Evolutionary conservation across 2,329 filamentous ascomycete species (phyloP).

Genomic region (Arthrocladium fulminans): DNA sequence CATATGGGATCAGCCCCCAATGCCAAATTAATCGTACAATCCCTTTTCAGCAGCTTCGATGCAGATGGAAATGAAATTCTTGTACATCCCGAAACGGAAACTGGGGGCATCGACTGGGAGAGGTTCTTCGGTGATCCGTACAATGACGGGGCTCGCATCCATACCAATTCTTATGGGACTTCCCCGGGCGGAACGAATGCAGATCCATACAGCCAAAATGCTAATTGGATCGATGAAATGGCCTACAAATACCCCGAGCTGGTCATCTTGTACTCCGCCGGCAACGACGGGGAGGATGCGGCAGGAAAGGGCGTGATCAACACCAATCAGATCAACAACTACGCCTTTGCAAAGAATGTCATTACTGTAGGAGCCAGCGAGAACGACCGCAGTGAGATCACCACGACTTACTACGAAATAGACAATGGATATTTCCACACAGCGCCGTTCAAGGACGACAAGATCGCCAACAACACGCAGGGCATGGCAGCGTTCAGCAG

Average conservation of each 20-base stretch:
- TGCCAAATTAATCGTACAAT: too few species aligned
- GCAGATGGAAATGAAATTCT: too few species aligned
- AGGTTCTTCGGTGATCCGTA: conserved; percentile 19
- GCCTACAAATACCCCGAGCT: conserved; percentile 21
- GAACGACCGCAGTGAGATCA: conserved; percentile 13
- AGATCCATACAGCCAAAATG: conserved; percentile 12
- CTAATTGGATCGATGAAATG: conserved; percentile 20
- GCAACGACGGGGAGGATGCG: conserved; percentile 21
- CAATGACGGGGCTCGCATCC: conserved; percentile 16
- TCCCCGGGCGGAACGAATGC: not conserved
- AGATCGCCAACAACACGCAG: conserved; percentile 1
- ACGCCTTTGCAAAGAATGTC: conserved; percentile 22
- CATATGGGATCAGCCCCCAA: too few species aligned
- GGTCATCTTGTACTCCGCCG: conserved; percentile 22
- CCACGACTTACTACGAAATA: not conserved
- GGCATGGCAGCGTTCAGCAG: conserved; percentile 20
- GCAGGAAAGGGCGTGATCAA: conserved; percentile 19
- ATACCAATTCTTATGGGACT: conserved; percentile 23
- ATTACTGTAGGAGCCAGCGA: conserved; percentile 24
- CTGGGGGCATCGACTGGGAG: too few species aligned
- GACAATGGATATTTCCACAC: not conserved
- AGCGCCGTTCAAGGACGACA: not conserved
- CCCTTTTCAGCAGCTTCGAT: too few species aligned
- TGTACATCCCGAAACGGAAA: too few species aligned
- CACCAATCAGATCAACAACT: conserved; percentile 13